Percentiles rank a stretch among this genome's conserved stretches.
These are phyloP conservation scores for Paraleonurus japonicus DNA, from an alignment of 257 asterid species.

Conservation along the genomic window DNA sequence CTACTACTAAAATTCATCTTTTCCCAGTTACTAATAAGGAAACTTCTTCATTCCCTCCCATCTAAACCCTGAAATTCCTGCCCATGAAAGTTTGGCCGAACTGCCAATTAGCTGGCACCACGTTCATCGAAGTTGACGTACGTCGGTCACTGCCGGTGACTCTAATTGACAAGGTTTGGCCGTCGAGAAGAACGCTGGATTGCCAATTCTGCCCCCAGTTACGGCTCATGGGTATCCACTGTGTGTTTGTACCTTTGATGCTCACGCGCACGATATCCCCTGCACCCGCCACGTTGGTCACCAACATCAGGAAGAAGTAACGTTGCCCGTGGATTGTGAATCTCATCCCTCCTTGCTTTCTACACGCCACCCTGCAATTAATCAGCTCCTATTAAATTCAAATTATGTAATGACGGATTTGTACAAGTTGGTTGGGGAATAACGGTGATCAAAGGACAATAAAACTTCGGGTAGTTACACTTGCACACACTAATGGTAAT, in stretches of 20 bases:
- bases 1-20: not conserved
- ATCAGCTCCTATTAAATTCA: too few species aligned
- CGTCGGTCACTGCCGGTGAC: slow-evolving; percentile 71
- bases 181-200: slow-evolving; percentile 43
- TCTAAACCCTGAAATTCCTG: slow-evolving; percentile 56
- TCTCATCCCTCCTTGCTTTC: slow-evolving; percentile 60
- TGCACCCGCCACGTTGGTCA: slow-evolving; percentile 79
- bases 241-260: slow-evolving; percentile 55
- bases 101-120: slow-evolving; percentile 81
- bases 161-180: slow-evolving; percentile 72
- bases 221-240: slow-evolving; percentile 67
- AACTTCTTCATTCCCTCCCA: not conserved
- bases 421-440: slow-evolving; percentile 22
- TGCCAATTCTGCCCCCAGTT: slow-evolving; percentile 96
- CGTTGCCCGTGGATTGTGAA: slow-evolving; percentile 70
- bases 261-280: slow-evolving; percentile 57
- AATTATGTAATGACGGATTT: slow-evolving; percentile 1
- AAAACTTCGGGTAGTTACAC: not conserved
- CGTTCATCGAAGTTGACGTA: slow-evolving; percentile 58
- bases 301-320: slow-evolving; percentile 64
- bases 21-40: slow-evolving; percentile 9
- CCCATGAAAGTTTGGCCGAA: slow-evolving; percentile 79
- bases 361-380: slow-evolving; percentile 52
- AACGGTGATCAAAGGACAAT: slow-evolving; percentile 19
- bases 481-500: not conserved